Evolutionary conservation across 805 yeast species (phyloP), one percentile per base, ranked within the genome.

Genomic region (Saccharomycopsis vini): DNA sequence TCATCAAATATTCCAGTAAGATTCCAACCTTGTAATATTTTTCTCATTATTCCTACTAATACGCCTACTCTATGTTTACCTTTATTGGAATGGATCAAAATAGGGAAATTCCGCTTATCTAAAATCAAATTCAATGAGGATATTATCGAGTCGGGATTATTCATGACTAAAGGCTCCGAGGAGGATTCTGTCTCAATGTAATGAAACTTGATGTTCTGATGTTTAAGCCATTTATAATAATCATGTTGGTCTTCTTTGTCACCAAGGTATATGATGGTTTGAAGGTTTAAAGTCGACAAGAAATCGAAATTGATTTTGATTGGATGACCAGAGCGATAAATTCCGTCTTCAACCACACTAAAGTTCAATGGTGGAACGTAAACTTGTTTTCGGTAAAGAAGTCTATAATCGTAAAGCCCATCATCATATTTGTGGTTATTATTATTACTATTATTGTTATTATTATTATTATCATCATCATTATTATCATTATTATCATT

Each of bases 11-110:
- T 81, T 2, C 96, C 95, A 42, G 95, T 80, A 54, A 86, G 69
- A 46, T 92, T 78, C 98, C 98, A 90, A 1, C 94, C 94, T 61
- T 88, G 96, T 37, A 88, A 64, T 42, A 82, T 60, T 57, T 86
- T 87, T 39, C 98, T 66, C 72, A 90, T 79, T 24, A 87, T 70
- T 0, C 96, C 98, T n/a, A 89, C 94, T 34, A 89, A 67, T 1
- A 92, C 89, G 0, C 97, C 97, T 2, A 87, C 89, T 35, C 98
- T 64, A 59, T 90, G 98, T 60, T 92, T 92, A n/a, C 98, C 98
- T 64, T 90, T 90, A 61, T 92, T 87, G 3, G 96, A 87, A 60
- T 92, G 97, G 10, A 90, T 74, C 45, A 90, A 67, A 10, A 90
- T 77, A 1, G 98, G 98, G 58, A 82, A 86, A 58, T 88, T 88